A percentile compares a stretch with the other conserved stretches of the same genome.
Conservation (phyloP, 768 basidiomycete genomes). For the Myochromella boudieri region DNA sequence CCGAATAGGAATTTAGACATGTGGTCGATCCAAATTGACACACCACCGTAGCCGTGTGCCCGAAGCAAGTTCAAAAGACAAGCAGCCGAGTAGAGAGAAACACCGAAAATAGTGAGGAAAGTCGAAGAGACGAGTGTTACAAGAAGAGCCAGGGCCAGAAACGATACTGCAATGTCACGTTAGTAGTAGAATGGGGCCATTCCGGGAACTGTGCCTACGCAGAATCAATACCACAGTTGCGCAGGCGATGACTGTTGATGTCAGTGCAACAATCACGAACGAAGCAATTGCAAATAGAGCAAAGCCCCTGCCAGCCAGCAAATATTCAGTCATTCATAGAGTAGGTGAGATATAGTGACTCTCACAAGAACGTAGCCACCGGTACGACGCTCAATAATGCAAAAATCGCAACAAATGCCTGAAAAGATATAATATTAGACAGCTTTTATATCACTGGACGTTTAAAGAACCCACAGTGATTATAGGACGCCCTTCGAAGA, state of each 20-base stretch:
- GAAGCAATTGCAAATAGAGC: slow-evolving; percentile 35
- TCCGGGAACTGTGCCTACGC: slow-evolving; percentile 21
- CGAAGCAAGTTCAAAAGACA: slow-evolving; percentile 34
- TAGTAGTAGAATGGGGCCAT: slow-evolving; percentile 1
- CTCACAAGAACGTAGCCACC: slow-evolving; percentile 39
- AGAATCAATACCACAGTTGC: slow-evolving; percentile 28
- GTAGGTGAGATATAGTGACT: background rate
- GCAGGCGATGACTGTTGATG: slow-evolving; percentile 29
- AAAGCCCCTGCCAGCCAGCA: slow-evolving; percentile 16
- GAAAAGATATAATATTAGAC: slow-evolving; percentile 3
- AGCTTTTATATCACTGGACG: background rate
- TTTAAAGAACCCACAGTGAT: slow-evolving; percentile 26
- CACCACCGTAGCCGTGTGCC: slow-evolving; percentile 28
- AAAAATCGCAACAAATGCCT: slow-evolving; percentile 44
- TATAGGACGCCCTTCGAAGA: slow-evolving; percentile 33
- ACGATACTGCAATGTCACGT: slow-evolving; percentile 24
- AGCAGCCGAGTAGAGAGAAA: slow-evolving; percentile 29
- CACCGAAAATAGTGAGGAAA: slow-evolving; percentile 28
- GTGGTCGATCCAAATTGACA: slow-evolving; percentile 25
- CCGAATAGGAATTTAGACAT: slow-evolving; percentile 16
- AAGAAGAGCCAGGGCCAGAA: slow-evolving; percentile 31
- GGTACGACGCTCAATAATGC: slow-evolving; percentile 34
- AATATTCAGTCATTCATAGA: background rate
- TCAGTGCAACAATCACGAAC: slow-evolving; percentile 33
- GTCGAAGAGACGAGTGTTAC: slow-evolving; percentile 31